Evolutionary conservation across 2,329 filamentous ascomycete genomes (phyloP).

Genomic region (Monosporascus ibericus): DNA sequence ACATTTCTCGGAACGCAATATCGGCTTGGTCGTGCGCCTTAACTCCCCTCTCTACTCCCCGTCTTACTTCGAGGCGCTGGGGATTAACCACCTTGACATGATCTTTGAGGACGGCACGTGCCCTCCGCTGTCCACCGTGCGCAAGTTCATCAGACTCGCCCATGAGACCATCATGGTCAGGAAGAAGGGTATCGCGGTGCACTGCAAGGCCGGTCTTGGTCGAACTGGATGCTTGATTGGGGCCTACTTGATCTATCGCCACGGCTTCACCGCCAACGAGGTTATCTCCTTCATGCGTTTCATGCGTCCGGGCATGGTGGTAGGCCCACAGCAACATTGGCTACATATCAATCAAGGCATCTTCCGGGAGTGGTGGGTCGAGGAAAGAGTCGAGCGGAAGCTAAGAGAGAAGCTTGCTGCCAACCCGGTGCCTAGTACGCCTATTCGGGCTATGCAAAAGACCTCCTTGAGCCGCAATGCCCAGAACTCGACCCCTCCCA

Average conservation of each 20-base stretch:
- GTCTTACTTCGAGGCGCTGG: constrained; percentile 92
- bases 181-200: constrained; percentile 91
- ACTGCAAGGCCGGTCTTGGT: constrained; percentile 96
- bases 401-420: constrained; percentile 53
- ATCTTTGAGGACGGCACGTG: constrained; percentile 99
- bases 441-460: constrained; percentile 56
- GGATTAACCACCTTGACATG: constrained; percentile 96
- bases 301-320: constrained; percentile 98
- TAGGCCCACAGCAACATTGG: constrained; percentile 98
- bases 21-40: constrained; percentile 88
- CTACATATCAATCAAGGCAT: constrained; percentile 92
- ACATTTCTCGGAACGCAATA: constrained; percentile 81
- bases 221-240: constrained; percentile 95
- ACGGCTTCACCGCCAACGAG: constrained; percentile 96
- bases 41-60: constrained; percentile 96
- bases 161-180: constrained; percentile 90
- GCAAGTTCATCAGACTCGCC: constrained; percentile 89
- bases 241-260: constrained; percentile 93
- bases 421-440: constrained; percentile 50
- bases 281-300: constrained; percentile 98
- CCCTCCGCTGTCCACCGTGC: constrained; percentile 79
- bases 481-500: constrained; percentile 78
- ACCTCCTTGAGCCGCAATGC: constrained; percentile 51
- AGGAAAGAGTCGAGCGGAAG: constrained; percentile 72
- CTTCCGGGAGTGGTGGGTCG: constrained; percentile 98